Percentiles rank a stretch among this genome's conserved stretches.
Evolutionary conservation across 2,329 filamentous ascomycete genomes (phyloP).

Genomic region (Hypomyces perniciosus): DNA sequence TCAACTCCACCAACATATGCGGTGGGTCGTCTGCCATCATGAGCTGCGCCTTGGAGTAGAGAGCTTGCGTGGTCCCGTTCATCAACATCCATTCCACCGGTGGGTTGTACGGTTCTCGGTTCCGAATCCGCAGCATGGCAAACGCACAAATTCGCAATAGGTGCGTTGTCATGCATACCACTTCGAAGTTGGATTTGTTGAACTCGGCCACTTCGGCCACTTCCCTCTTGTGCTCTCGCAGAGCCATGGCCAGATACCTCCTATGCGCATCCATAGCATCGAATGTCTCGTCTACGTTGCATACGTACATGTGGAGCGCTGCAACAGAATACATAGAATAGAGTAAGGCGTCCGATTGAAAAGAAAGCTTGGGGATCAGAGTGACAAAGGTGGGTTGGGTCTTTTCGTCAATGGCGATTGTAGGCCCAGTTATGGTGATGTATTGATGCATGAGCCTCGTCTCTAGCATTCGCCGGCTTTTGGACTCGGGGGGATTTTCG

Average conservation of each 20-base stretch:
- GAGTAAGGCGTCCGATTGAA: constrained; percentile 16
- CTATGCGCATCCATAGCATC: constrained; percentile 12
- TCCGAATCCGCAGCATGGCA: constrained; percentile 14
- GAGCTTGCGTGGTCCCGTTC: constrained; percentile 13
- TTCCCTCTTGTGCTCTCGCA: constrained; percentile 15
- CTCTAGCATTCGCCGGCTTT: constrained; percentile 15
- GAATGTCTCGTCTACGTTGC: constrained; percentile 9
- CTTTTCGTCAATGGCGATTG: constrained; percentile 15
- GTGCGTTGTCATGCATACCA: constrained; percentile 14
- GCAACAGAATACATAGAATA: constrained; percentile 16
- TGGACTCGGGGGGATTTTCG: constrained; percentile 14
- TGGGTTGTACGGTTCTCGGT: constrained; percentile 12
- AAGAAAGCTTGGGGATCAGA: constrained; percentile 11
- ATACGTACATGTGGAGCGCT: constrained; percentile 13
- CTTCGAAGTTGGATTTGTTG: constrained; percentile 11
- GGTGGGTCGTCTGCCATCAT: constrained; percentile 6
- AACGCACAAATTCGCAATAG: constrained; percentile 15
- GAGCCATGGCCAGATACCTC: constrained; percentile 14
- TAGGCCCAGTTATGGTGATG: constrained; percentile 12
- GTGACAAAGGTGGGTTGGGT: constrained; percentile 9
- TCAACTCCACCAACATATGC: constrained; percentile 9
- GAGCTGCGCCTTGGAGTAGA: constrained; percentile 9
- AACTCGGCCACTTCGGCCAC: constrained; percentile 6
- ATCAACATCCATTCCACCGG: constrained; percentile 17
- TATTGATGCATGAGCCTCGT: constrained; percentile 17